Percentiles rank a stretch among this genome's conserved stretches.
phyloP scores from a whole-genome alignment of 2,329 filamentous ascomycete species.

The Ceratocystis lukuohia region DNA sequence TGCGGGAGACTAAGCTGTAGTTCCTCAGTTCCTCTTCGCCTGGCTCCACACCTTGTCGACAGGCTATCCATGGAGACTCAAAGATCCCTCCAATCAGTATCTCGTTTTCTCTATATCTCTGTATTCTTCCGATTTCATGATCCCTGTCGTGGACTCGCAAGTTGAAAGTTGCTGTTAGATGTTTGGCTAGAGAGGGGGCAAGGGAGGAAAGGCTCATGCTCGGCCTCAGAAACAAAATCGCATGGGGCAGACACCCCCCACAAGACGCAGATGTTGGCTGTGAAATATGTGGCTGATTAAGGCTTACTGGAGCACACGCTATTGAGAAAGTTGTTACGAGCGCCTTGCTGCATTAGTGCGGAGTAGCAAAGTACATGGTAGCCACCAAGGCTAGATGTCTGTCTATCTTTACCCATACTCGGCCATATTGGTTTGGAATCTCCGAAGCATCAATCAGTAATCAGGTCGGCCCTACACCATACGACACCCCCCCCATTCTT shows the following conservation, averaged over 20 bases:
- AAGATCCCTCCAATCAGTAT: neutral
- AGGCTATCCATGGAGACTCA: neutral
- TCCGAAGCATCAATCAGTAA: neutral
- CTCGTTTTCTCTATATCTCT: neutral
- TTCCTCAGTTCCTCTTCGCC: neutral
- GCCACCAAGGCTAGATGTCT: too few relatives aligned
- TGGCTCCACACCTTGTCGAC: neutral
- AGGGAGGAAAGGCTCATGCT: neutral
- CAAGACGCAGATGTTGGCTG: too few relatives aligned
- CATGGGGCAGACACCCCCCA: too few relatives aligned
- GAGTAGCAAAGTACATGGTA: too few relatives aligned
- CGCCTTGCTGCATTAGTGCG: too few relatives aligned
- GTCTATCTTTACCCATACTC: neutral
- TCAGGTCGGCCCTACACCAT: neutral
- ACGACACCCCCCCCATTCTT: neutral
- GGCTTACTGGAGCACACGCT: too few relatives aligned
- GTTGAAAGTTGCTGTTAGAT: neutral
- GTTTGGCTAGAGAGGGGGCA: neutral
- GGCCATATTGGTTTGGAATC: neutral
- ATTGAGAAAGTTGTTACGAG: too few relatives aligned
- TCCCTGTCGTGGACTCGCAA: neutral
- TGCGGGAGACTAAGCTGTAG: neutral
- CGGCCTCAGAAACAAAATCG: neutral
- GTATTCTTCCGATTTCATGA: neutral
- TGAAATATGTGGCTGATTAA: too few relatives aligned